Evolutionary conservation across 179 eudicot genomes (phyloP).

Genomic region (Camellia oleifera): DNA sequence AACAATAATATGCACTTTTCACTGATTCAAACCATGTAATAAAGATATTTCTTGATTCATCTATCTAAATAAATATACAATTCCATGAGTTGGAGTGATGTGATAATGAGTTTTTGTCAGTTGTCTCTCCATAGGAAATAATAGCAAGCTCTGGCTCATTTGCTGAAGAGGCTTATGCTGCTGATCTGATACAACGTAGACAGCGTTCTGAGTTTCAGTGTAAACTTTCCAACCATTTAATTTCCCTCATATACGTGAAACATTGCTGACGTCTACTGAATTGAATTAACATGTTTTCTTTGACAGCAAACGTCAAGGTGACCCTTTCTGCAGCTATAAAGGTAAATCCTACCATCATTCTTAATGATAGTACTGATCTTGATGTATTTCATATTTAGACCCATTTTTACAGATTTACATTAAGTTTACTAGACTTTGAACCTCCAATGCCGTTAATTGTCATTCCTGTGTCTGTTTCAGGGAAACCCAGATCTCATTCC

Average conservation of each 20-base stretch:
- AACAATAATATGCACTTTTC: background rate
- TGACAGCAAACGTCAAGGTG: conserved; percentile 50
- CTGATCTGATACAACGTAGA: conserved; percentile 79
- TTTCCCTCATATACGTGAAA: background rate
- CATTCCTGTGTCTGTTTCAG: conserved; percentile 32
- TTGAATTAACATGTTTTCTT: conserved; percentile 19
- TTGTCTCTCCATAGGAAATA: conserved; percentile 57
- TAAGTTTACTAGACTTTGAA: background rate
- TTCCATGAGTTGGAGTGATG: conserved; percentile 19
- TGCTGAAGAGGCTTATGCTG: conserved; percentile 69
- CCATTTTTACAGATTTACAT: background rate
- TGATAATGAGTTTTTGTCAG: conserved; percentile 54
- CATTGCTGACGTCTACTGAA: conserved; percentile 8
- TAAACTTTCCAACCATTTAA: conserved; percentile 24
- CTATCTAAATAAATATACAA: background rate
- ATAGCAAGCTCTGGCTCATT: conserved; percentile 54
- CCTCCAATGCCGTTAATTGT: background rate
- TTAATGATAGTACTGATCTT: background rate
- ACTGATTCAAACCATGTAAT: background rate
- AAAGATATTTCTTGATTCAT: background rate
- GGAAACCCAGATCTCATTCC: conserved; percentile 61
- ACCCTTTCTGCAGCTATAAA: conserved; percentile 58
- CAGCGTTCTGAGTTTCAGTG: conserved; percentile 90
- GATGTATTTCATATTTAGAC: background rate
- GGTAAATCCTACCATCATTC: conserved; percentile 31